Evolutionary conservation across 1,284 basidiomycete species (phyloP), one percentile per base, ranked within the genome.

Genomic region (Ganoderma lingzhi): DNA sequence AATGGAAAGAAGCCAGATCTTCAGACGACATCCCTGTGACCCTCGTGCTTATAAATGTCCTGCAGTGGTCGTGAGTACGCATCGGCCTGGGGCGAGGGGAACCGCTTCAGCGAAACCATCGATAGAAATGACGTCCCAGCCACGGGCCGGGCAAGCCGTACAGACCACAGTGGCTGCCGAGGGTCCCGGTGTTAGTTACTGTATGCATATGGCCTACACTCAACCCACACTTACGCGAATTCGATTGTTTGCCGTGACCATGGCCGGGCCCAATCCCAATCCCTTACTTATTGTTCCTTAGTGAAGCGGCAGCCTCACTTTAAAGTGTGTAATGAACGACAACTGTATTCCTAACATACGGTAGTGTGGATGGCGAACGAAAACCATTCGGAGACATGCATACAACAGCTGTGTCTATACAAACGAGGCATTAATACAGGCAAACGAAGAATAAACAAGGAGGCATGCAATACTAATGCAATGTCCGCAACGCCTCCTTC

Each of bases 401-500:
- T 17, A 12, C 45, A 23, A 19, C 35, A 48, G 9, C 12, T 56
- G 42, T 28, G 32, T 44, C 30, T 60, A 42, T 62, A 28, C n/a
- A 48, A 63, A 63, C 17, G 48, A 44, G 42, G 19, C 32, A 65
- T 61, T 56, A 62, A 59, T 28, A 12, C 35, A 45, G 45, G 62
- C 35, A 28, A 32, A 32, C 17, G 42, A 10, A 14, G 23, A 53
- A 44, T 28, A 53, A 30, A 30, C 19, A n/a, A 35, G 35, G 10
- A 48, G 19, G 2, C 39, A 17, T 41, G 32, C 10, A 35, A 19
- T 35, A 45, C 62, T 63, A 73, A 37, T 71, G 70, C 66, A 76
- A 74, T 61, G 78, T 77, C 72, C 79, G 76, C 67, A 92, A 79
- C 39, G 85, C 85, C 68, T 94, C 90, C 73, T 87, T 87, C n/a